phyloP scores from a whole-genome alignment of 371 early-diverging fungal genomes.

The Syncephalis plumigaleata region DNA sequence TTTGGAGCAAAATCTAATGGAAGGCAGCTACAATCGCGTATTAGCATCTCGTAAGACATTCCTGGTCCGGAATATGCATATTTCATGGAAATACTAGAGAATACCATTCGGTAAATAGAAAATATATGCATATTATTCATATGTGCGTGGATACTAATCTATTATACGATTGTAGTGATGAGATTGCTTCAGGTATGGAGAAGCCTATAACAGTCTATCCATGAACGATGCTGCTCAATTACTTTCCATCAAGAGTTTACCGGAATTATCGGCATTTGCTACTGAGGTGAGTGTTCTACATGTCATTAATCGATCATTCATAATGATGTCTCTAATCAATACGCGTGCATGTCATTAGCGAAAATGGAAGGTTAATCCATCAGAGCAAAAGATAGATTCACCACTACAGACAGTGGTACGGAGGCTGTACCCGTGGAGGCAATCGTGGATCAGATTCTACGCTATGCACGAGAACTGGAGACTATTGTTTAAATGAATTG shows the following conservation, averaged over 20 bases:
- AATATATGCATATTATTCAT: not conserved
- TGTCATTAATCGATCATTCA: not conserved
- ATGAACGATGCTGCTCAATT: slow-evolving; percentile 74
- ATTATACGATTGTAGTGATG: slow-evolving; percentile 34
- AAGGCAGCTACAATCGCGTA: slow-evolving; percentile 91
- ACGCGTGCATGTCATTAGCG: slow-evolving; percentile 22
- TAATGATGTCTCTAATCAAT: not conserved
- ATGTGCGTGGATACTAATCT: not conserved
- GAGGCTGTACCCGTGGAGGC: slow-evolving; percentile 62
- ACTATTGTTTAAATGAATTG: slow-evolving; percentile 71
- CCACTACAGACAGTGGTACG: slow-evolving; percentile 31
- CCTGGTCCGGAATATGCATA: slow-evolving; percentile 79
- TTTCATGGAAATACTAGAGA: slow-evolving; percentile 84
- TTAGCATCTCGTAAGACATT: slow-evolving; percentile 74
- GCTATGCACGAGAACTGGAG: slow-evolving; percentile 89
- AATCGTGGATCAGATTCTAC: slow-evolving; percentile 66
- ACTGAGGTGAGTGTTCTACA: slow-evolving; percentile 27
- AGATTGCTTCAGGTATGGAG: slow-evolving; percentile 88
- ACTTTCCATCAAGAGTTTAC: slow-evolving; percentile 60
- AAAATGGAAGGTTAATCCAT: slow-evolving; percentile 68
- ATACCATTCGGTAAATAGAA: slow-evolving; percentile 73
- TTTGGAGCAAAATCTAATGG: slow-evolving; percentile 87
- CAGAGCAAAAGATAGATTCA: slow-evolving; percentile 67
- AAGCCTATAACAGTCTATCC: slow-evolving; percentile 74
- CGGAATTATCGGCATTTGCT: slow-evolving; percentile 66